Conservation (phyloP, 2,329 filamentous ascomycete species). For the Cladorrhinum sp. region DNA sequence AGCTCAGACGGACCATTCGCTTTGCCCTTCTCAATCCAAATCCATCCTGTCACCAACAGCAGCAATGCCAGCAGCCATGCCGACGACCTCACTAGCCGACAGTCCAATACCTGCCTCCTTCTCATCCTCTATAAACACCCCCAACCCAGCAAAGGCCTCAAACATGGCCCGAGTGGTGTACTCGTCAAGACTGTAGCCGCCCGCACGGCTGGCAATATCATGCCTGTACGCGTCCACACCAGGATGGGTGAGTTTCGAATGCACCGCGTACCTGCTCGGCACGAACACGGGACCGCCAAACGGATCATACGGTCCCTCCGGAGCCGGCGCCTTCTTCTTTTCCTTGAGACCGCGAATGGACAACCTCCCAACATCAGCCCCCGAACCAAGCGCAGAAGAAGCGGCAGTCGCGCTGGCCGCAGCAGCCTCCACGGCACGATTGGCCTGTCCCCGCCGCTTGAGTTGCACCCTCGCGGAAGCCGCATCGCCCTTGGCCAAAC, state of each 20-base stretch:
- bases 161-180: slow-evolving; percentile 79
- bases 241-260: slow-evolving; percentile 69
- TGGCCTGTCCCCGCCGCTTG: slow-evolving; percentile 65
- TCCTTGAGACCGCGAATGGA: slow-evolving; percentile 80
- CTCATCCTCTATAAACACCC: slow-evolving; percentile 83
- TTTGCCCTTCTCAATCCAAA: slow-evolving; percentile 39
- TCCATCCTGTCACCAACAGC: slow-evolving; percentile 42
- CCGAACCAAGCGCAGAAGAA: slow-evolving; percentile 11
- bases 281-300: slow-evolving; percentile 73
- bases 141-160: slow-evolving; percentile 86
- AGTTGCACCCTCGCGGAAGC: slow-evolving; percentile 57
- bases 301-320: slow-evolving; percentile 77
- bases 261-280: slow-evolving; percentile 67
- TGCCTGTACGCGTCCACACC: slow-evolving; percentile 50
- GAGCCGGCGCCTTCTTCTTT: slow-evolving; percentile 41
- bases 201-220: slow-evolving; percentile 65
- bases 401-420: slow-evolving; percentile 30
- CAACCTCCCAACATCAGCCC: slow-evolving; percentile 34
- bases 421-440: slow-evolving; percentile 31
- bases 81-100: slow-evolving; percentile 35
- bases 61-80: slow-evolving; percentile 32
- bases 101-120: slow-evolving; percentile 42
- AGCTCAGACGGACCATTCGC: too few relatives aligned
- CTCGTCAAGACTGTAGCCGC: slow-evolving; percentile 79
- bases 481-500: slow-evolving; percentile 60